Conservation (phyloP, 257 asterid genomes). For the Nicotiana undulata region DNA sequence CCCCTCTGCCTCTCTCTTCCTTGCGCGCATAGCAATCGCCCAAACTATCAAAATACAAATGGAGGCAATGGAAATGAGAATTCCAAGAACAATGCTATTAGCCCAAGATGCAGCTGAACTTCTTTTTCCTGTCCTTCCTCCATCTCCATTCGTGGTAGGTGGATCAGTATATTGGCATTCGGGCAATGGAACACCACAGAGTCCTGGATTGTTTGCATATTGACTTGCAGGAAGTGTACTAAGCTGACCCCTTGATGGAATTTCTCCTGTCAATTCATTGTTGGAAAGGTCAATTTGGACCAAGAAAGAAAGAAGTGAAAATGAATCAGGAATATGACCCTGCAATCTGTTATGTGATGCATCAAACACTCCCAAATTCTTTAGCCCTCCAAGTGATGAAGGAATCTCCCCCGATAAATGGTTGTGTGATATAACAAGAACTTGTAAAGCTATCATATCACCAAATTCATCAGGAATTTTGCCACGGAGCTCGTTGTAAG, state of each 20-base stretch:
- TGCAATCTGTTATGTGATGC: conserved; percentile 86
- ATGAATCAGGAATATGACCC: conserved; percentile 83
- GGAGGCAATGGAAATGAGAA: conserved; percentile 65
- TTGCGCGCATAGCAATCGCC: conserved; percentile 69
- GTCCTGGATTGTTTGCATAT: conserved; percentile 76
- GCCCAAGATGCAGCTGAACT: conserved; percentile 49
- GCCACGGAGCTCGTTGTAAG: conserved; percentile 79
- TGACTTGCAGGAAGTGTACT: conserved; percentile 93
- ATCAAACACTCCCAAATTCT: conserved; percentile 86
- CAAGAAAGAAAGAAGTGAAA: conserved; percentile 64
- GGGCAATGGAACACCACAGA: conserved; percentile 79
- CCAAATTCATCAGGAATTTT: conserved; percentile 85
- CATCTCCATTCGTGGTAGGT: conserved; percentile 14
- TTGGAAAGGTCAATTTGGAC: conserved; percentile 85
- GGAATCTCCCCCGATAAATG: conserved; percentile 91
- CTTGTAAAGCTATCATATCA: conserved; percentile 88
- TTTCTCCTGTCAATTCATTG: conserved; percentile 83
- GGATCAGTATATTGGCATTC: conserved; percentile 43
- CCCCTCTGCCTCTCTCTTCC: conserved; percentile 63
- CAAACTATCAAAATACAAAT: conserved; percentile 67
- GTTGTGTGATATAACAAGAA: conserved; percentile 68
- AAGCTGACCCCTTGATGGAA: conserved; percentile 81
- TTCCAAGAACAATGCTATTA: conserved; percentile 79
- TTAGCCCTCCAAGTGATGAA: conserved; percentile 57
- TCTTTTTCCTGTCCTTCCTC: conserved; percentile 20